Base-by-base conservation (phyloP, 2,329 filamentous ascomycete genomes). In the Colletotrichum sp. region DNA sequence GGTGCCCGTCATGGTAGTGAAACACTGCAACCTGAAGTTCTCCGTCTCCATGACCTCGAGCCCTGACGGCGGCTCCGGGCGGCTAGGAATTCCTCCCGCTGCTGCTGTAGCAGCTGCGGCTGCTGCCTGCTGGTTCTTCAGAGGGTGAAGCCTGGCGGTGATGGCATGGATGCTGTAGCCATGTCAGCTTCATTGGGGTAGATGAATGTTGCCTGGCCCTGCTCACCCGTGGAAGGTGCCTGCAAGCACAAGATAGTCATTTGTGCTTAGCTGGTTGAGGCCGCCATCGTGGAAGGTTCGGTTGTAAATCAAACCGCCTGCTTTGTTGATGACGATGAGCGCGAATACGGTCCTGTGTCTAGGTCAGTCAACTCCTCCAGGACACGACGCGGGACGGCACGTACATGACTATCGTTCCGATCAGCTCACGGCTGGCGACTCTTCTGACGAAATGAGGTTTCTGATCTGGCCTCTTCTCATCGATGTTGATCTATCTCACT, bases 261-360 rank as follows among this genome's bases (percentile, higher is more conserved):
- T 99, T 80, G 95, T 96, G 80, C 92, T 95, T 80, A 99, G 93
- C 84, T 96, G 95, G 84, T 95, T 95, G 75, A 99, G 91, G 62
- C 91, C 95, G 76, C 92, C 94, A 59, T 96, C 92, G 81, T 96
- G 93, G 85, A 99, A 99, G 82, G 95, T 95, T 81, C 96, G 95
- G 86, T 99, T 96, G 89, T 98, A 99, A 86, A 99, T 93, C 70
- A 99, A 91, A 81, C 97, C 97, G 76, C 96, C 97, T 79, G 97
- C 96, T 90, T 99, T 99, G 90, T 98, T 99, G 89, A 99, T 98
- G 84, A 99, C 94, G 84, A 99, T 96, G 83, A 99, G 93, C 75
- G 96, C 93, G 85, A 98, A 97, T 84, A 99, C 94, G 79, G 96
- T 95, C 97, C 96, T 99, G 80, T 69, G 66, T 48, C 22, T 16